Evolutionary conservation across 2,329 filamentous ascomycete species (phyloP).

Genomic region (Esteya vermicola): DNA sequence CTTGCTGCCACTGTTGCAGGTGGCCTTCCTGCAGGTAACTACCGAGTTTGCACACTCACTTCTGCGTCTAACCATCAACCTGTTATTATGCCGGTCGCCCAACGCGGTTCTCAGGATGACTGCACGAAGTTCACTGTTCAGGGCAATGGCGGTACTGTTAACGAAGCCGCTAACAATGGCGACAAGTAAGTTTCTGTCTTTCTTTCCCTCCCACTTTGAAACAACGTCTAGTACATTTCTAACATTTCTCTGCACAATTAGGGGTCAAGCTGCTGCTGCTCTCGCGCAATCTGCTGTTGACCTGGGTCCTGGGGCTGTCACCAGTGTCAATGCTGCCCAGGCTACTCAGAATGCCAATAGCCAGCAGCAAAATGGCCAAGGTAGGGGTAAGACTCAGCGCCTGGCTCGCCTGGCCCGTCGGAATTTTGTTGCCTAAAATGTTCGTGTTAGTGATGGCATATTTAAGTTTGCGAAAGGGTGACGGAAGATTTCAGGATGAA

Average conservation of each 20-base stretch:
- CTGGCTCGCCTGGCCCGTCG: conserved; percentile 12
- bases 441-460: not conserved
- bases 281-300: conserved; percentile 13
- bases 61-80: conserved; percentile 27
- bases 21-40: conserved; percentile 26
- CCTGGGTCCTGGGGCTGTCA: conserved; percentile 12
- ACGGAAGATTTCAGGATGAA: too few species aligned
- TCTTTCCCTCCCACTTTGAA: not conserved
- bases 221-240: not conserved
- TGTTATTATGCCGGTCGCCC: conserved; percentile 28
- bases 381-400: conserved; percentile 4
- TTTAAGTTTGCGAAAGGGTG: too few species aligned
- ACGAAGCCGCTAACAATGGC: conserved; percentile 16
- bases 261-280: conserved; percentile 12
- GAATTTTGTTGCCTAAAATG: conserved; percentile 9
- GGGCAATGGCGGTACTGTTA: conserved; percentile 13
- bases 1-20: conserved; percentile 20
- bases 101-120: conserved; percentile 30
- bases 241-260: not conserved
- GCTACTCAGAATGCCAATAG: conserved; percentile 7
- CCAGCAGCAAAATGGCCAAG: not conserved
- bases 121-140: conserved; percentile 27
- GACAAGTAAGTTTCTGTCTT: conserved; percentile 7
- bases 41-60: conserved; percentile 27
- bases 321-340: conserved; percentile 7